Evolutionary conservation across 2,329 filamentous ascomycete genomes (phyloP), one percentile per base, ranked within the genome.

Genomic region (Ophiostoma novo-ulmi): DNA sequence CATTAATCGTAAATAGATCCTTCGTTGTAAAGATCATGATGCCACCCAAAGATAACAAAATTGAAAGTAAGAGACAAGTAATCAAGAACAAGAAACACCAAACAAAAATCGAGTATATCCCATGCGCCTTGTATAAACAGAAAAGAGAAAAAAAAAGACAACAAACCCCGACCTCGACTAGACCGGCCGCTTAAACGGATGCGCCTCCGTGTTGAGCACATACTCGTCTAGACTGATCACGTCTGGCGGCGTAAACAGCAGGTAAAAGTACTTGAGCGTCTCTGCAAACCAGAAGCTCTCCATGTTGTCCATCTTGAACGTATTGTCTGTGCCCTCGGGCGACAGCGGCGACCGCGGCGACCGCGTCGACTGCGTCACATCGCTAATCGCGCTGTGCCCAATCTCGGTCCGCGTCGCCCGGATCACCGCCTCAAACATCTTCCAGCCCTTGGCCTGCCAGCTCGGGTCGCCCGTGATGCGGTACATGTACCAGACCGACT

Each of bases 201-300:
- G 87, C 31, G 86, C 87, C 79, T 88, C 87, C 0, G 87, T 88
- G 76, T 88, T 88, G 72, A 90, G 80, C 66, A 91, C 88, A 84
- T 85, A 90, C 69, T 90, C 87, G 77, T 91, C 89, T 70, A 91
- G 80, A 76, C 85, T 90, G 58, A 91, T 80, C n/a, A 89, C 80
- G 68, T 84, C 82, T 0, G 90, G 89, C 70, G 88, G 80, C 31
- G 88, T 88, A 78, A 91, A 97, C 68, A 97, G 83, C 71, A 97
- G 79, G 78, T 93, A 97, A 75, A 95, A 97, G 77, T 97, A 97
- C 82, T 97, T 97, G 75, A 97, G 82, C 58, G 93, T 97, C 83
- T 97, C 93, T 3, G 91, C 91, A 72, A 93, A 83, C 92, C 93
- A 97, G 79, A 96, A 97, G 76, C 91, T 94, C 81, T 97, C 91